Evolutionary conservation across 805 yeast species (phyloP).

Genomic region (Metschnikowia arizonensis): DNA sequence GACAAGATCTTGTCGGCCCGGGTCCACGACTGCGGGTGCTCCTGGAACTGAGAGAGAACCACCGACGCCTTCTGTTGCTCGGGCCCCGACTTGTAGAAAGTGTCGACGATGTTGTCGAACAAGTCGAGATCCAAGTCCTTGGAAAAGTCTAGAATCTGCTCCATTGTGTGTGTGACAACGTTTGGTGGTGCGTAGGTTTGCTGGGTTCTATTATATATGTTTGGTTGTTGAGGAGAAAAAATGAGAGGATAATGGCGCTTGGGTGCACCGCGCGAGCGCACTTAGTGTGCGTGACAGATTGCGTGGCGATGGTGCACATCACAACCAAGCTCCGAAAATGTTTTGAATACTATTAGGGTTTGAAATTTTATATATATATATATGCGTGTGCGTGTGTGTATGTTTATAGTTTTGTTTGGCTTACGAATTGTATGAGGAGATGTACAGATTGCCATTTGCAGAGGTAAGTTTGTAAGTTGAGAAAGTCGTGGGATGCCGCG

Average conservation of each 20-base stretch:
- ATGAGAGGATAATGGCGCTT: conserved; percentile 2
- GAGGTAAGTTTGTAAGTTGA: too few relatives aligned
- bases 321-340: background rate
- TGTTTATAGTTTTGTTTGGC: too few relatives aligned
- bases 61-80: conserved; percentile 70
- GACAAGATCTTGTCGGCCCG: conserved; percentile 86
- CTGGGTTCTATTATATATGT: background rate
- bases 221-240: conserved; percentile 6
- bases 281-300: conserved; percentile 2
- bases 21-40: conserved; percentile 94
- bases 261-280: conserved; percentile 2
- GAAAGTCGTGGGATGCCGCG: too few relatives aligned
- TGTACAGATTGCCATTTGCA: too few relatives aligned
- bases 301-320: background rate
- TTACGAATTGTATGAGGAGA: too few relatives aligned
- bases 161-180: conserved; percentile 49
- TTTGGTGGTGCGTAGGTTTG: conserved; percentile 1
- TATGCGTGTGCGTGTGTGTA: too few relatives aligned
- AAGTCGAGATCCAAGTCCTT: conserved; percentile 74
- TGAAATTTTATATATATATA: too few relatives aligned
- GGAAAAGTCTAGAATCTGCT: conserved; percentile 79
- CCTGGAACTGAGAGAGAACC: conserved; percentile 77
- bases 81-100: conserved; percentile 70
- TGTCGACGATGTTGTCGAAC: conserved; percentile 79
- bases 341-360: background rate